Evolutionary conservation across 257 asterid genomes (phyloP).

Genomic region (Euphrasia confusa): DNA sequence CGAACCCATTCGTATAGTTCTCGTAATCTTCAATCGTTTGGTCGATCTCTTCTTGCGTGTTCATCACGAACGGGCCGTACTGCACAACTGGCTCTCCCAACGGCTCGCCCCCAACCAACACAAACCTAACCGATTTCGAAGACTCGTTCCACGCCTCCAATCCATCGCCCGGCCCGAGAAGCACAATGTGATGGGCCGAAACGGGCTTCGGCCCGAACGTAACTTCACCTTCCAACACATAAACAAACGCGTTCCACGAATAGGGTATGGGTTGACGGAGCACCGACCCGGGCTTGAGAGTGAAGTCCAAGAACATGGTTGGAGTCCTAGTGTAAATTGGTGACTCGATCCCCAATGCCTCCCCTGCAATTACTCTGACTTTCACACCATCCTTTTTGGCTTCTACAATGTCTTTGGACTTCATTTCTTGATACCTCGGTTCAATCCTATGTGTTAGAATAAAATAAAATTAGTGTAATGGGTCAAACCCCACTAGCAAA

Average conservation of each 20-base stretch:
- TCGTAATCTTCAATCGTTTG: conserved; percentile 73
- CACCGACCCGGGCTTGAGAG: conserved; percentile 56
- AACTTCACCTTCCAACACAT: conserved; percentile 81
- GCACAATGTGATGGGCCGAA: conserved; percentile 57
- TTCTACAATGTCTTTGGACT: conserved; percentile 51
- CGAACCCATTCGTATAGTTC: conserved; percentile 68
- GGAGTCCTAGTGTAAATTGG: conserved; percentile 72
- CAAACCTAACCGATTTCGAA: conserved; percentile 44
- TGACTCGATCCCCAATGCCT: conserved; percentile 60
- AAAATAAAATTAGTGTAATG: no score
- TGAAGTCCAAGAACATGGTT: conserved; percentile 81
- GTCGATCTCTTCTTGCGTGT: conserved; percentile 64
- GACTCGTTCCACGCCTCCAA: conserved; percentile 66
- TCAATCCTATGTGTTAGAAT: conserved; percentile 41
- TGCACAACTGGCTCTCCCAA: conserved; percentile 78
- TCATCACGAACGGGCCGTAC: conserved; percentile 91
- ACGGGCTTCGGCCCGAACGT: conserved; percentile 44
- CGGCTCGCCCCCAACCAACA: conserved; percentile 78
- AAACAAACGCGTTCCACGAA: conserved; percentile 77
- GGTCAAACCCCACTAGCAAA: not conserved
- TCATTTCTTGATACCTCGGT: conserved; percentile 83
- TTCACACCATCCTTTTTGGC: conserved; percentile 56
- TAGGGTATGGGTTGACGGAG: conserved; percentile 56
- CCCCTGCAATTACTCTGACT: conserved; percentile 77
- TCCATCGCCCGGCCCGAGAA: conserved; percentile 66